Evolutionary conservation across 1,284 basidiomycete genomes (phyloP).

Genomic region (Fistulinella cinereoalba): DNA sequence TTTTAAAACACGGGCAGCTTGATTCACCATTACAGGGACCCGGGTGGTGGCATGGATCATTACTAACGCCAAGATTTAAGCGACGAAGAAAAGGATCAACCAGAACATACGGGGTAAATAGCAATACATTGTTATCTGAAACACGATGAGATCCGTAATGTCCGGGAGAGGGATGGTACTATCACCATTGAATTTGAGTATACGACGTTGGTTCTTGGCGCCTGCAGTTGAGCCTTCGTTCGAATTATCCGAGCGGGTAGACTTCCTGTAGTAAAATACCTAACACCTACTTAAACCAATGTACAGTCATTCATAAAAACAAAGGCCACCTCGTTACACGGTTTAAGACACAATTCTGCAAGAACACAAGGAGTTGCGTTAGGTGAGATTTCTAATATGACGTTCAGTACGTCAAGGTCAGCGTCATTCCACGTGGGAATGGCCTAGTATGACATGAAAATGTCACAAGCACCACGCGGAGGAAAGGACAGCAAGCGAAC

Average conservation of each 20-base stretch:
- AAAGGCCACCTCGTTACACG: slow-evolving; percentile 39
- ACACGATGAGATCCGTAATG: slow-evolving; percentile 4
- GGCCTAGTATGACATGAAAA: slow-evolving; percentile 6
- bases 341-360: slow-evolving; percentile 37
- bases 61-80: slow-evolving; percentile 22
- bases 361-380: slow-evolving; percentile 37
- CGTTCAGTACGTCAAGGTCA: slow-evolving; percentile 27
- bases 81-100: background rate
- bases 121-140: slow-evolving; percentile 30
- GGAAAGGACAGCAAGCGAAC: slow-evolving; percentile 10
- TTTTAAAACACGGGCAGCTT: slow-evolving; percentile 36
- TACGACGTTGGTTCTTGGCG: slow-evolving; percentile 7
- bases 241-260: slow-evolving; percentile 11
- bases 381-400: slow-evolving; percentile 36
- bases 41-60: slow-evolving; percentile 38
- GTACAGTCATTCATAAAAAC: background rate
- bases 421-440: slow-evolving; percentile 20
- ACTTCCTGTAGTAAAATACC: slow-evolving; percentile 28
- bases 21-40: slow-evolving; percentile 37
- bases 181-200: slow-evolving; percentile 26
- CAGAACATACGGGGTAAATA: slow-evolving; percentile 39
- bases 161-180: too few relatives aligned
- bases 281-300: slow-evolving; percentile 13
- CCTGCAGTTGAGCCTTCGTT: background rate
- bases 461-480: background rate